phyloP scores from a whole-genome alignment of 176 grass and related monocot species.

The Sorghum bicolor region DNA sequence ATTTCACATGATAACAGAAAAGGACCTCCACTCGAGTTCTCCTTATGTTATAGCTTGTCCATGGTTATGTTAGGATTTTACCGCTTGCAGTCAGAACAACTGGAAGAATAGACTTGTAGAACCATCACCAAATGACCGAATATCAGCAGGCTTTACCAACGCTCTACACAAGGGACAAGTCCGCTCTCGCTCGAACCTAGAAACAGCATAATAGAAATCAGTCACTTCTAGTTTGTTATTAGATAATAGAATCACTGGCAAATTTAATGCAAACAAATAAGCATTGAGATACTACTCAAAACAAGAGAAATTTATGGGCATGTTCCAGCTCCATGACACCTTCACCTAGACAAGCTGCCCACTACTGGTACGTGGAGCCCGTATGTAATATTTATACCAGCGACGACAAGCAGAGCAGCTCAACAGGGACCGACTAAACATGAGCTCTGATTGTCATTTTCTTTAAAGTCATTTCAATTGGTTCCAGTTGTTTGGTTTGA shows the following conservation, averaged over 20 bases:
- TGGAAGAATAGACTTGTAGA: conserved; percentile 93
- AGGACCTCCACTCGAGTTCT: conserved; percentile 11
- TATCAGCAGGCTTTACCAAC: conserved; percentile 86
- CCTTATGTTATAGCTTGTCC: conserved; percentile 19
- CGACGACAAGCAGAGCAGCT: not conserved
- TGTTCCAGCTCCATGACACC: not conserved
- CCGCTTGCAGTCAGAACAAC: conserved; percentile 51
- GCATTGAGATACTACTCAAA: not conserved
- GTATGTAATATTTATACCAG: not conserved
- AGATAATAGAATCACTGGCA: not conserved
- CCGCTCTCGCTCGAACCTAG: conserved; percentile 86
- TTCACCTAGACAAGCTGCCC: not conserved
- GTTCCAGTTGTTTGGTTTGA: not conserved
- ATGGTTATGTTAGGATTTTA: conserved; percentile 42
- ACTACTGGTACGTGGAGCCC: not conserved
- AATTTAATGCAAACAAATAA: conserved; percentile 10
- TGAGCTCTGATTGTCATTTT: not conserved
- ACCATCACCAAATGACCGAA: conserved; percentile 91
- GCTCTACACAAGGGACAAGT: conserved; percentile 87
- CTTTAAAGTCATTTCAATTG: not conserved
- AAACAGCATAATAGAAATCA: conserved; percentile 8
- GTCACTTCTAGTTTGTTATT: not conserved
- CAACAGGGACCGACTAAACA: not conserved
- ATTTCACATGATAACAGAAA: not conserved
- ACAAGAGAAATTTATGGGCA: conserved; percentile 8